These are phyloP conservation scores for Solanum hybrid DNA, from an alignment of 305 asterid species.

Conservation along the genomic window DNA sequence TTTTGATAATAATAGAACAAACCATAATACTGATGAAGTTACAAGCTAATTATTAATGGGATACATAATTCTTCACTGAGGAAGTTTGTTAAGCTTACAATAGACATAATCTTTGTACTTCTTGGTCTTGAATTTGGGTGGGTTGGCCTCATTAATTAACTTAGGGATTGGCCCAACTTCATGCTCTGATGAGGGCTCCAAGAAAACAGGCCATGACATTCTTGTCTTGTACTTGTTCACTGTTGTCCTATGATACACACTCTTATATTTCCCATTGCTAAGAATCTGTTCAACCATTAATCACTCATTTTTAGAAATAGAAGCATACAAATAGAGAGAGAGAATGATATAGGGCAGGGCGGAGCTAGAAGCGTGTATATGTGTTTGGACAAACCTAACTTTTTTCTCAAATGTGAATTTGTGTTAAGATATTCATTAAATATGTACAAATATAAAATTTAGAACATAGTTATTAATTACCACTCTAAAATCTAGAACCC, in stretches of 20 bases:
- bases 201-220: slow-evolving; percentile 59
- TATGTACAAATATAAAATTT: too few species aligned
- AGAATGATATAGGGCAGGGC: not conserved
- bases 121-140: slow-evolving; percentile 37
- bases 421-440: not conserved
- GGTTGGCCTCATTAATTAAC: slow-evolving; percentile 21
- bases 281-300: slow-evolving; percentile 22
- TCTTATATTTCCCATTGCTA: slow-evolving; percentile 48
- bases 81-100: slow-evolving; percentile 55
- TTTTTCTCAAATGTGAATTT: not conserved
- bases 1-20: not conserved
- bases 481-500: not conserved
- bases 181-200: slow-evolving; percentile 49
- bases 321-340: not conserved
- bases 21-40: not conserved
- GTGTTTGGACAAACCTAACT: not conserved
- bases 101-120: slow-evolving; percentile 42
- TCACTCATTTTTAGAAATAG: not conserved
- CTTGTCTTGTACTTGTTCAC: slow-evolving; percentile 45
- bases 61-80: slow-evolving; percentile 19
- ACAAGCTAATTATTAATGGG: not conserved
- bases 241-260: slow-evolving; percentile 39
- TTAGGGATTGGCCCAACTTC: slow-evolving; percentile 40
- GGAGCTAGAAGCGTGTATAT: not conserved
- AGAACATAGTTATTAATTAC: not conserved